These are phyloP conservation scores for Yarrowia porcina DNA, from an alignment of 805 yeast genomes.

Conservation along the genomic window DNA sequence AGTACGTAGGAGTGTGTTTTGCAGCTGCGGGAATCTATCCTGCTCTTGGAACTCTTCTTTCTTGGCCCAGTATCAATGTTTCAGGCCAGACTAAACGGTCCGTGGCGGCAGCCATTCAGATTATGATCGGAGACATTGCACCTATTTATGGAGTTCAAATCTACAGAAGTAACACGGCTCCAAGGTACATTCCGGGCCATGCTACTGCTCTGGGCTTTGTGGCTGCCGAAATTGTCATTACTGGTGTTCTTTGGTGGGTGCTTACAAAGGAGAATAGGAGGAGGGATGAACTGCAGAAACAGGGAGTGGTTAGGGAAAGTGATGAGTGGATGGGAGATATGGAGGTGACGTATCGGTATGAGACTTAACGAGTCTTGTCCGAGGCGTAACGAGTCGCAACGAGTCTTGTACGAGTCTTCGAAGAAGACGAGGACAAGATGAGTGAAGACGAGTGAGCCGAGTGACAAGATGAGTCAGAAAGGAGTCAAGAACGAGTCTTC, in stretches of 20 bases:
- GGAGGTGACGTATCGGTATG: not conserved
- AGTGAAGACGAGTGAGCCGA: too few relatives aligned
- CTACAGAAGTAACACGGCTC: constrained; percentile 8
- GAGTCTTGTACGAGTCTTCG: too few relatives aligned
- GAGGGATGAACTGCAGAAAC: constrained; percentile 2
- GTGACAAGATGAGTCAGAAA: too few relatives aligned
- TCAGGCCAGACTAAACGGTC: constrained; percentile 11
- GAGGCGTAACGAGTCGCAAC: too few relatives aligned
- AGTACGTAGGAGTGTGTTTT: constrained; percentile 10
- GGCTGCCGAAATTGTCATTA: not conserved
- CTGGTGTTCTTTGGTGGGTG: not conserved
- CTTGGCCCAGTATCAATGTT: constrained; percentile 7
- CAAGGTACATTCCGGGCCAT: constrained; percentile 3
- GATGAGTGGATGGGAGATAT: constrained; percentile 1
- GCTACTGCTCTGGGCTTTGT: not conserved
- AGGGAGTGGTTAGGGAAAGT: not conserved
- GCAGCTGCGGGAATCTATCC: constrained; percentile 17
- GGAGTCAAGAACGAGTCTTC: too few relatives aligned
- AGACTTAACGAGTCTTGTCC: not conserved
- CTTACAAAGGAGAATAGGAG: not conserved
- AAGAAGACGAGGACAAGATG: too few relatives aligned
- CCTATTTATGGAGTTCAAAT: constrained; percentile 18
- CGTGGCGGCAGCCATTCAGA: constrained; percentile 6
- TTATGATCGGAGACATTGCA: constrained; percentile 17
- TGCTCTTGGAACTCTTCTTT: not conserved